A percentile compares a stretch with the other conserved stretches of the same genome.
phyloP scores from a whole-genome alignment of 441 rosid genomes.

The Mallotus repandus region DNA sequence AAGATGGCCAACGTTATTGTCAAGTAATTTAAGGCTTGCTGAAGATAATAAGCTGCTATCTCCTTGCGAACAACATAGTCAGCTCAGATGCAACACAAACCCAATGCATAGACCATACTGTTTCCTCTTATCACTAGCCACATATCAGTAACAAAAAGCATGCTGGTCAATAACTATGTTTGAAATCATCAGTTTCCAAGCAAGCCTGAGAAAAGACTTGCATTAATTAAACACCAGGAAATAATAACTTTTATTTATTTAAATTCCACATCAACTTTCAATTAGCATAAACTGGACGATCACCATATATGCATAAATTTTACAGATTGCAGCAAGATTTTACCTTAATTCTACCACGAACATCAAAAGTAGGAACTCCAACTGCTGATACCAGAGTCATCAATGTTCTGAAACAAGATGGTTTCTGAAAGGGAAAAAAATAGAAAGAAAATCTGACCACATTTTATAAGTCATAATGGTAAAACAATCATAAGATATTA shows the following conservation, averaged over 20 bases:
- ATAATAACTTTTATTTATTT: neutral
- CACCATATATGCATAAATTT: constrained; percentile 16
- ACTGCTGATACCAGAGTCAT: constrained; percentile 57
- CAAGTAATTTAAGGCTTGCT: neutral
- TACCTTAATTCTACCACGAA: constrained; percentile 63
- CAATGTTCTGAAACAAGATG: constrained; percentile 57
- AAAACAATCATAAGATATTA: neutral
- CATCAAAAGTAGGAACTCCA: constrained; percentile 57
- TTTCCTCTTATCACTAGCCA: neutral
- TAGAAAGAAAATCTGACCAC: constrained; percentile 11
- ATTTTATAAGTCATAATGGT: neutral
- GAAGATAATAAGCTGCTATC: neutral
- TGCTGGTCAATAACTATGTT: neutral
- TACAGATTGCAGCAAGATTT: constrained; percentile 24
- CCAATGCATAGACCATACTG: neutral
- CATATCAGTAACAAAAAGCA: neutral
- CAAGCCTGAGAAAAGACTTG: neutral
- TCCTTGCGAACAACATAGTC: neutral
- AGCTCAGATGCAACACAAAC: neutral
- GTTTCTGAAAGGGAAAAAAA: constrained; percentile 47
- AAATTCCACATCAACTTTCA: constrained; percentile 2
- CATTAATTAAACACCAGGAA: neutral
- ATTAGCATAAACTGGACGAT: constrained; percentile 4
- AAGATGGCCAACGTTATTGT: no score
- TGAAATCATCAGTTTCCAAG: no score